Percentiles rank a stretch among this genome's conserved stretches.
Evolutionary conservation across 768 basidiomycete species (phyloP).

Genomic region (Hericium coralloides): DNA sequence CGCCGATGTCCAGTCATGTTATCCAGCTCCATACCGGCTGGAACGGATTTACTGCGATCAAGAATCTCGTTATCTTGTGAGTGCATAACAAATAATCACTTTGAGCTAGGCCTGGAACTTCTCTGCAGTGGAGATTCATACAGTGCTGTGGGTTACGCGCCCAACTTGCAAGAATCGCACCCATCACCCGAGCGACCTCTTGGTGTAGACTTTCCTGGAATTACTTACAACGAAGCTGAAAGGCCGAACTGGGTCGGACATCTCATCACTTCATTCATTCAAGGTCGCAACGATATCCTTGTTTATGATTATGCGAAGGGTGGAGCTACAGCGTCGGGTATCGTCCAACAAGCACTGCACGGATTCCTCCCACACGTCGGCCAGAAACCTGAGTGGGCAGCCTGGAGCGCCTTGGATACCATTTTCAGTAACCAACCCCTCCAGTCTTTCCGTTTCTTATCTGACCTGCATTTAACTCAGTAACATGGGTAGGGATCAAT

Average conservation of each 20-base stretch:
- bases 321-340: slow-evolving; percentile 36
- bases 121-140: slow-evolving; percentile 51
- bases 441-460: neutral
- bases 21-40: neutral
- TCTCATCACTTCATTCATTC: slow-evolving; percentile 32
- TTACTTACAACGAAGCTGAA: slow-evolving; percentile 36
- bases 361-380: slow-evolving; percentile 28
- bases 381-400: slow-evolving; percentile 18
- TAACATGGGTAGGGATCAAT: slow-evolving; percentile 50
- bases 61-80: slow-evolving; percentile 45
- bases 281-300: slow-evolving; percentile 27
- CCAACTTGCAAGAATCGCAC: slow-evolving; percentile 3
- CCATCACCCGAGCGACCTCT: slow-evolving; percentile 38
- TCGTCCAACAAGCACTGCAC: slow-evolving; percentile 30
- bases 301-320: slow-evolving; percentile 53
- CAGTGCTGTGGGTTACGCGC: slow-evolving; percentile 28
- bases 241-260: slow-evolving; percentile 58
- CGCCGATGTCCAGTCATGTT: too few species aligned
- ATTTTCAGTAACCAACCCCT: slow-evolving; percentile 18
- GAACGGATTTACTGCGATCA: slow-evolving; percentile 31
- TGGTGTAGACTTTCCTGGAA: slow-evolving; percentile 41
- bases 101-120: neutral
- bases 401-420: slow-evolving; percentile 16
- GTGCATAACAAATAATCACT: slow-evolving; percentile 11
- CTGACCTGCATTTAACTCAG: neutral